These are phyloP conservation scores for Setaria viridis DNA, from an alignment of 202 grass and related monocot genomes.

Conservation along the genomic window DNA sequence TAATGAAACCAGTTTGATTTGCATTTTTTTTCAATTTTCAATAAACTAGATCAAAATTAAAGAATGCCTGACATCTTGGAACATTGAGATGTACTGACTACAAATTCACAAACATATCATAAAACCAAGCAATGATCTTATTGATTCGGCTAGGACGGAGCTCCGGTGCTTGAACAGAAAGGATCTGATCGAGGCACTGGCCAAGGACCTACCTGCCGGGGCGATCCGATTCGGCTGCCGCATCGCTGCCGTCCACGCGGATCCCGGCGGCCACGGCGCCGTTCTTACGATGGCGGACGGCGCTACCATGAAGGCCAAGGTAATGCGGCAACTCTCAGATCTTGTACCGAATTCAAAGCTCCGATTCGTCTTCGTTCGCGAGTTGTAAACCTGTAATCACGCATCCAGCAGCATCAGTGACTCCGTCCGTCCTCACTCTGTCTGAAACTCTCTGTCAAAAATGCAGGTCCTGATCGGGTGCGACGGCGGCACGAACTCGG, in stretches of 20 bases:
- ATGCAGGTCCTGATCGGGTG: constrained; percentile 57
- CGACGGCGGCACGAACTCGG: constrained; percentile 57
- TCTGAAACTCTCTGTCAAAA: not conserved
- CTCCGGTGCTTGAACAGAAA: constrained; percentile 63
- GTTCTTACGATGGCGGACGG: constrained; percentile 52
- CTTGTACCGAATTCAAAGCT: not conserved
- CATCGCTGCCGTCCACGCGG: constrained; percentile 18
- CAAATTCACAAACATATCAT: not conserved
- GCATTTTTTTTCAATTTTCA: too few species aligned
- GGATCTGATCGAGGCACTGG: constrained; percentile 53
- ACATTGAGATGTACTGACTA: too few species aligned
- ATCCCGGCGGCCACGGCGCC: constrained; percentile 12
- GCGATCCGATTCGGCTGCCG: constrained; percentile 53
- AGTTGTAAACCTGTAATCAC: not conserved
- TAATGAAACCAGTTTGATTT: too few species aligned
- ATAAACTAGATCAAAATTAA: too few species aligned
- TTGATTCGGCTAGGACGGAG: constrained; percentile 21
- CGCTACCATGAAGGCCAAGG: constrained; percentile 57
- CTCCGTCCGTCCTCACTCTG: not conserved
- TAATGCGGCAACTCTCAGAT: not conserved
- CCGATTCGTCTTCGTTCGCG: too few species aligned
- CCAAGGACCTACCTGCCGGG: constrained; percentile 40
- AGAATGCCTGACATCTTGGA: too few species aligned
- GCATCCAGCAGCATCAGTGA: not conserved
- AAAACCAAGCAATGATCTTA: not conserved